Conservation (phyloP, 108 stramenopile species). For the Chaetoceros muelleri region DNA sequence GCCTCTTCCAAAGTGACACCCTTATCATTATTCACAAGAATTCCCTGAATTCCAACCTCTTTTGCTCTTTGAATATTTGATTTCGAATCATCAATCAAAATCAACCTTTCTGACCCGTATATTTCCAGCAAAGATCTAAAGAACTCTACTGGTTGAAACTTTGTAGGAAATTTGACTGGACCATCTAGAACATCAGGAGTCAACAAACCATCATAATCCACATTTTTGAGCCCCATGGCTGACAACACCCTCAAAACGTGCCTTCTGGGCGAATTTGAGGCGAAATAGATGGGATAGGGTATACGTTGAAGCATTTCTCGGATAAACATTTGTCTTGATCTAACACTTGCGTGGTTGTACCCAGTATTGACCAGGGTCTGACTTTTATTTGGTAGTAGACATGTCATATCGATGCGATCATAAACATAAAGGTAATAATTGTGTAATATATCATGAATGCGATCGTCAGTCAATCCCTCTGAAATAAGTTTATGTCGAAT, state of each 20-base stretch:
- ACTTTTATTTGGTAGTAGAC: slow-evolving; percentile 17
- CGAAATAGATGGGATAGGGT: slow-evolving; percentile 40
- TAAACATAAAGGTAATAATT: slow-evolving; percentile 58
- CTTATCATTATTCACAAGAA: slow-evolving; percentile 12
- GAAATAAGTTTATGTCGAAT: slow-evolving; percentile 34
- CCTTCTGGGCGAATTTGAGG: slow-evolving; percentile 68
- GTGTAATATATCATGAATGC: slow-evolving; percentile 10
- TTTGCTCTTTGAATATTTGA: slow-evolving; percentile 1
- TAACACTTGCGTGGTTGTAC: slow-evolving; percentile 59
- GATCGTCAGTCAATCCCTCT: slow-evolving; percentile 14
- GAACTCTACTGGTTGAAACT: slow-evolving; percentile 42
- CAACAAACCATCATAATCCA: slow-evolving; percentile 23
- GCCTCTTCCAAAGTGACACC: slow-evolving; percentile 38
- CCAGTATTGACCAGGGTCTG: slow-evolving; percentile 24
- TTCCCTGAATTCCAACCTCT: slow-evolving; percentile 26
- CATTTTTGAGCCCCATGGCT: slow-evolving; percentile 37
- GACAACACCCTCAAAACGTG: slow-evolving; percentile 49
- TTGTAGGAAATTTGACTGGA: slow-evolving; percentile 40
- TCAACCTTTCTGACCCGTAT: slow-evolving; percentile 3
- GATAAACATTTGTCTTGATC: slow-evolving; percentile 8
- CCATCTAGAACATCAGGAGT: slow-evolving; percentile 47
- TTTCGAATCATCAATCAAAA: slow-evolving; percentile 26
- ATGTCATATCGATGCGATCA: slow-evolving; percentile 37
- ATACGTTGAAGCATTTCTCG: slow-evolving; percentile 7
- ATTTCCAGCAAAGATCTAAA: slow-evolving; percentile 23